Percentiles rank a stretch among this genome's conserved stretches.
Conservation (phyloP, 768 basidiomycete species). For the Clavulina sp. region DNA sequence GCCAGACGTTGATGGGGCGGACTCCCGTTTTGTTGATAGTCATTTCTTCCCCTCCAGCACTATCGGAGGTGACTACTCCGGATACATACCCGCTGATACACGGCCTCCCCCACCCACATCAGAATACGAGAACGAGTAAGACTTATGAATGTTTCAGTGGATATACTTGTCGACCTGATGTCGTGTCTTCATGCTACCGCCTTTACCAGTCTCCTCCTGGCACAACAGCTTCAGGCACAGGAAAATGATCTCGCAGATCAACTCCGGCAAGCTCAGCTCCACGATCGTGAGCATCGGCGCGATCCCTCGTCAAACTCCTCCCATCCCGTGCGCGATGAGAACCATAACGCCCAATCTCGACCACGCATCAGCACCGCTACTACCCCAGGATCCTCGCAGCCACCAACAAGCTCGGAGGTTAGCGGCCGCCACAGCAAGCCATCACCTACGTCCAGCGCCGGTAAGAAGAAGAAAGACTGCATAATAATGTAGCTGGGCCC, state of each 20-base stretch:
- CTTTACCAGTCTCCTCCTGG: conserved; percentile 41
- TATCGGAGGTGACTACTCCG: conserved; percentile 66
- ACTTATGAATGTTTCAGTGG: background rate
- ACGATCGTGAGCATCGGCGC: no score
- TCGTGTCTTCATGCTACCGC: background rate
- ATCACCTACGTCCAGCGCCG: no score
- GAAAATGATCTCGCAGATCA: conserved; percentile 38
- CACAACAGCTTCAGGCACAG: conserved; percentile 60
- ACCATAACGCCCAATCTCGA: no score
- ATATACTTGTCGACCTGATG: background rate
- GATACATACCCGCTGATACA: conserved; percentile 25
- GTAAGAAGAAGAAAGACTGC: conserved; percentile 3
- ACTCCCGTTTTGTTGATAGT: conserved; percentile 61
- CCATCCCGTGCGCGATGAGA: no score
- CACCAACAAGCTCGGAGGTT: background rate
- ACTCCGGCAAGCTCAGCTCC: background rate
- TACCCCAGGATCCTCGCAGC: background rate
- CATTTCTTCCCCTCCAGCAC: conserved; percentile 46
- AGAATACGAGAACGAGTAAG: background rate
- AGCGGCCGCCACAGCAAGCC: no score
- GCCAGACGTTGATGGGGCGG: conserved; percentile 60
- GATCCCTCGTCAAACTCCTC: background rate
- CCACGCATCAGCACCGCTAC: background rate
- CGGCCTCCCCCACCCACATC: no score
- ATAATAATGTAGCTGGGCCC: conserved; percentile 1